Base-by-base conservation (phyloP, 352 stramenopile species). In the Globisporangium lucens region DNA sequence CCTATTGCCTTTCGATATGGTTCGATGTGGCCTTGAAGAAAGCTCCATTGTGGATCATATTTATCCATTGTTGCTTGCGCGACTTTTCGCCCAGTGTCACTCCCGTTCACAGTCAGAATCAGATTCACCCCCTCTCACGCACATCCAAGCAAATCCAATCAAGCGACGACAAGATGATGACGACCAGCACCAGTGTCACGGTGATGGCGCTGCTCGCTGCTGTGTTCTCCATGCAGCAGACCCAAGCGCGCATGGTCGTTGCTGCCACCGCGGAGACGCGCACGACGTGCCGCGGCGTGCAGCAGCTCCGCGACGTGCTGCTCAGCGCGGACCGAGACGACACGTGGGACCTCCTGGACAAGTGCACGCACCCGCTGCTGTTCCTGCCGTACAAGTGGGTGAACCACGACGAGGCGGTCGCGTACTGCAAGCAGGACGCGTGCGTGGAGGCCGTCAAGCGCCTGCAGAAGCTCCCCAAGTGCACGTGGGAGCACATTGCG, bases 341-440 rank as follows among this genome's bases (percentile, higher is more conserved):
- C 17, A 69, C 57, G 30, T 29, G 30, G 46, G 35, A 58, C 53
- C 53, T 73, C 43, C 64, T 77, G 24, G 53, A 68, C 17, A 47
- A 67, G 15, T 82, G 75, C 63, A 72, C 63, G 24, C 9, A 36
- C 4, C 77, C 74, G 47, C 66, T 88, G 58, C 71, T 89, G 27
- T 79, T 77, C 56, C 35, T 69, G 2, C 66, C 77, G 8, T 63
- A 53, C 66, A 72, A 85, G 73, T 86, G 74, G 72, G 30, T 74
- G 8, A 70, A 61, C 0, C 38, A 49, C 1, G 65, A 43, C n/a
- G 64, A 84, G 22, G 65, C 72, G 9, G 64, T 38, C 43, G 77
- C 70, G 15, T 90, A 87, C 65, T 90, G 80, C 73, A 60, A 67
- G 24, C 57, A 76, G 22, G 56, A 80, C 12, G 55, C 51, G 8